phyloP scores from a whole-genome alignment of 306 rosid genomes.

The Rubus idaeus region DNA sequence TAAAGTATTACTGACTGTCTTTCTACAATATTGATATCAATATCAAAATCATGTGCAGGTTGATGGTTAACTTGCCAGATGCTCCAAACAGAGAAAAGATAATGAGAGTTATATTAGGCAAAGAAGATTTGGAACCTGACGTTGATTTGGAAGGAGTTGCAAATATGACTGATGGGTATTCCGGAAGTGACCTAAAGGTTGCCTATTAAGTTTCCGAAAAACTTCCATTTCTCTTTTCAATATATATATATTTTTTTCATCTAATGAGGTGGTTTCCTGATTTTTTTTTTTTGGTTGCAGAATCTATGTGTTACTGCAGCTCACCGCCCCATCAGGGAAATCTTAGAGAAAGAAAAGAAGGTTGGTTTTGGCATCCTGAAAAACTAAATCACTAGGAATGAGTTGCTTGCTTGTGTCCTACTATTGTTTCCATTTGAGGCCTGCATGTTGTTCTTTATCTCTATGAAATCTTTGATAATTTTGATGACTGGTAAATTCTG shows the following conservation, averaged over 20 bases:
- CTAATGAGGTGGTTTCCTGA: not conserved
- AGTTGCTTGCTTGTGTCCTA: no score
- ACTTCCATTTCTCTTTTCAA: not conserved
- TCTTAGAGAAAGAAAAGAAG: slow-evolving; percentile 89
- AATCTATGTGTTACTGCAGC: slow-evolving; percentile 91
- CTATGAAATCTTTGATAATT: no score
- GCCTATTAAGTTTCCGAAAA: not conserved
- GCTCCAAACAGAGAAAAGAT: slow-evolving; percentile 79
- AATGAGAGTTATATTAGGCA: slow-evolving; percentile 73
- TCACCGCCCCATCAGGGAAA: slow-evolving; percentile 83
- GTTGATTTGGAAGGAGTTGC: slow-evolving; percentile 79
- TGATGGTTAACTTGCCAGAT: slow-evolving; percentile 95
- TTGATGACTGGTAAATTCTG: no score
- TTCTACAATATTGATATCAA: not conserved
- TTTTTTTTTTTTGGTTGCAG: slow-evolving; percentile 51
- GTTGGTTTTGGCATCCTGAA: slow-evolving; percentile 33
- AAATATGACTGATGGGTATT: slow-evolving; percentile 89
- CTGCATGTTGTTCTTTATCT: no score
- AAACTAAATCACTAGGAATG: no score
- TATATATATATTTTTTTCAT: not conserved
- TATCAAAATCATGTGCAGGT: slow-evolving; percentile 42
- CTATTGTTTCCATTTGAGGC: no score
- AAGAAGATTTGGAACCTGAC: slow-evolving; percentile 77
- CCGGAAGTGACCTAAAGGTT: slow-evolving; percentile 98
- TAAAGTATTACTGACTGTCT: not conserved